Base-by-base conservation (phyloP, 2,329 filamentous ascomycete genomes). In the Fusarium sp. region DNA sequence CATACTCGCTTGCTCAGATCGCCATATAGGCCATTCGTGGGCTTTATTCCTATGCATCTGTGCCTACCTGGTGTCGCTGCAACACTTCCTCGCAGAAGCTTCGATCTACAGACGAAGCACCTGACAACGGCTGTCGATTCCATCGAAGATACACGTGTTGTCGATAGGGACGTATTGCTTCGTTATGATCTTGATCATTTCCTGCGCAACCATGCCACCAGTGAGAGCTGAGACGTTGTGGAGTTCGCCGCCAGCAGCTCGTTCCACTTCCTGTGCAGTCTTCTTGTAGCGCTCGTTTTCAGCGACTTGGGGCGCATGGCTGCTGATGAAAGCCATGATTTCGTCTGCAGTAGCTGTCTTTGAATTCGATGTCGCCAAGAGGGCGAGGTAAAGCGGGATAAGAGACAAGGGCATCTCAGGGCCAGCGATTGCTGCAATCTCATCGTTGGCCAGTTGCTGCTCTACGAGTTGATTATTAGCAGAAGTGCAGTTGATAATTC, bases 141-240 rank as follows among this genome's bases (percentile, higher is more conserved):
- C 90, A 82, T 92, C 90, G 73, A 90, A 92, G 66, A 92, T 84
- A 76, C 90, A 91, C 18, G 88, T 90, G 78, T 92, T 91, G 73
- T 92, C 89, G 69, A 91, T 87, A 25, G 90, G 90, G 45, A 92
- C 84, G 80, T 92, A 92, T 81, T 92, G 90, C 76, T 89, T 89
- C 15, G 90, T 92, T 74, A 92, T 87, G 62, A 95, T 88, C 79
- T 99, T 99, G 82, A 99, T 97, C 68, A 95, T 89, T 82, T 99
- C 96, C 81, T 99, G 97, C n/a, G 95, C 94, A 49, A 97, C 92
- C 84, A 99, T 92, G 5, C 96, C 97, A 30, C 96, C 97, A 2
- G 91, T 92, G 59, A 97, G 82, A 27, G 94, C 91, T 32, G 94
- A 92, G 59, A 97, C 92, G 78, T 98, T 98, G 83, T 99, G 96